These are phyloP conservation scores for Trichoderma aggressivum DNA, from an alignment of 2,329 filamentous ascomycete species.

Conservation along the genomic window DNA sequence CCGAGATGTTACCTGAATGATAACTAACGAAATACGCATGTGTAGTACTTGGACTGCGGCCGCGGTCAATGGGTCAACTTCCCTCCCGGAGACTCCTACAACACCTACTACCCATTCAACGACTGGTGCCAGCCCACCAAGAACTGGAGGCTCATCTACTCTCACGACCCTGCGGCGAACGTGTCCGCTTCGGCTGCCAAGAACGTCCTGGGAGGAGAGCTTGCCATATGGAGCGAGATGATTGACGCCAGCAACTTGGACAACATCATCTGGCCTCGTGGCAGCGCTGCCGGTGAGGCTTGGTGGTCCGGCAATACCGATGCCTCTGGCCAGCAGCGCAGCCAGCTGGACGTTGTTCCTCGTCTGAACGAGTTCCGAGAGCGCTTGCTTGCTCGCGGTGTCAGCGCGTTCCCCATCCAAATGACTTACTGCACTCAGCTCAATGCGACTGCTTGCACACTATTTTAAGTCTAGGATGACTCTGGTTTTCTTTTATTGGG, in stretches of 20 bases:
- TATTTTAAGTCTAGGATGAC: neutral
- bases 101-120: conserved; percentile 59
- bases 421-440: conserved; percentile 18
- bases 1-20: neutral
- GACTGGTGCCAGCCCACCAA: conserved; percentile 82
- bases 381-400: conserved; percentile 65
- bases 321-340: conserved; percentile 62
- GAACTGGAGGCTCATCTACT: conserved; percentile 78
- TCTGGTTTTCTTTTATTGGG: neutral
- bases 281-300: conserved; percentile 70
- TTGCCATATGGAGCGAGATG: conserved; percentile 80
- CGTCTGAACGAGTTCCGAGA: conserved; percentile 74
- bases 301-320: conserved; percentile 74
- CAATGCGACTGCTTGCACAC: conserved; percentile 8
- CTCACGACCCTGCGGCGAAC: conserved; percentile 67
- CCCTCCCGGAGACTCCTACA: conserved; percentile 49
- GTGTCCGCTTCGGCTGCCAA: conserved; percentile 59
- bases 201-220: conserved; percentile 76
- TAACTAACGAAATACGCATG: neutral
- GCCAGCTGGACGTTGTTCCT: conserved; percentile 65
- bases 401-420: conserved; percentile 58
- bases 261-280: conserved; percentile 72
- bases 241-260: conserved; percentile 73
- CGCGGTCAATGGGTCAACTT: conserved; percentile 77
- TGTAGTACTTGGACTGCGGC: conserved; percentile 76